Base-by-base conservation (phyloP, 2,329 filamentous ascomycete species). In the Helotiales sp. region DNA sequence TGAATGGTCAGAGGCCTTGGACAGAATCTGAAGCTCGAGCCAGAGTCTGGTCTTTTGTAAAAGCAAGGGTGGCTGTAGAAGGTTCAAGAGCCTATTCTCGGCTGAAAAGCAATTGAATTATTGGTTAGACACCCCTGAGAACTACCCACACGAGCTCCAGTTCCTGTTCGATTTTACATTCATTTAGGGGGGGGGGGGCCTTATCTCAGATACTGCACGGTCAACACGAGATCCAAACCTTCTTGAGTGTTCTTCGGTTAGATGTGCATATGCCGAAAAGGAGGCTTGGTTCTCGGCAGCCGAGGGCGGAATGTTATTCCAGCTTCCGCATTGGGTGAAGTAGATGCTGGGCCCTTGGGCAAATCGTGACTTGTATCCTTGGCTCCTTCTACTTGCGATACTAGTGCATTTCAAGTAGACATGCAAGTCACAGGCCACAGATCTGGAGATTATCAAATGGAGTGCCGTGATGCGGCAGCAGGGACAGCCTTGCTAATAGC, bases 281-380 rank as follows among this genome's bases (percentile, higher is more conserved):
- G 30, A 57, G 32, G 32, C 54, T 57, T 57, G 20, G 26, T 40
- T 57, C 54, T 57, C 54, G 54, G 54, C 54, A 57, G 54, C 32
- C 54, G 54, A 37, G 30, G 54, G 54, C 30, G 32, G 54, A 57
- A 57, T 57, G 20, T 57, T 57, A 24, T 57, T 40, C 54, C 54
- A 57, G 54, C 30, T 37, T 37, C 54, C 54, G 3, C 32, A 37
- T 37, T 57, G 17, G n/a, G 54, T 3, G n/a, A 57, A 24, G 30
- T 52, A 17, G 30, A 15, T 57, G 2, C 54, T 57, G 37, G 54
- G 54, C 30, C 30, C 37, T 40, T 57, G 11, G 54, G 30, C 17
- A 57, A 57, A 57, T 40, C 30, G 20, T 24, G n/a, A 57, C 20
- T 57, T 57, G 30, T 17, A 26, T 1, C 15, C 30, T 57, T 57